Percentiles rank a stretch among this genome's conserved stretches.
These are phyloP conservation scores for Lactuca saligna DNA, from an alignment of 129 eudicot genomes.

Conservation along the genomic window DNA sequence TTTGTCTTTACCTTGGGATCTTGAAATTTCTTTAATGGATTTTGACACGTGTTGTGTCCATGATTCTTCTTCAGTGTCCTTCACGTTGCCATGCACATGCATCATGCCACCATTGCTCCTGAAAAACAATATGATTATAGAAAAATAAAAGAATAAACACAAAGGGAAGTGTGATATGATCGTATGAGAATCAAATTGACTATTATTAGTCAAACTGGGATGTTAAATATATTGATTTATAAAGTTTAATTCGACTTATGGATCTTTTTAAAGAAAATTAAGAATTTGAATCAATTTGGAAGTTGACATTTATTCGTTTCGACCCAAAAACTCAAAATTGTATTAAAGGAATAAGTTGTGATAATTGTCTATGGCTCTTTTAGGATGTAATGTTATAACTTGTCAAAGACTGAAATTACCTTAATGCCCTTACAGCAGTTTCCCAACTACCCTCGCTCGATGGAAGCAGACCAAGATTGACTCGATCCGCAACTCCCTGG, in stretches of 20 bases:
- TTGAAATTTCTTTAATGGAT: constrained; percentile 63
- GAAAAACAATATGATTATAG: constrained; percentile 14
- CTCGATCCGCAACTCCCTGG: constrained; percentile 95
- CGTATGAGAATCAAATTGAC: not conserved
- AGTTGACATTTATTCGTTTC: not conserved
- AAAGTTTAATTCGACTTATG: not conserved
- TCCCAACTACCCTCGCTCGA: constrained; percentile 96
- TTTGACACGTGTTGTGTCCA: constrained; percentile 63
- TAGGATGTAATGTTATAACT: not conserved
- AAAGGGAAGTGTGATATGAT: not conserved
- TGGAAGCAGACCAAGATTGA: constrained; percentile 92
- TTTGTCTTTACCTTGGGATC: constrained; percentile 63
- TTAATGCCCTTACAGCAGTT: constrained; percentile 82
- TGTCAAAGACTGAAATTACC: constrained; percentile 43
- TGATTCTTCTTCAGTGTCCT: constrained; percentile 75
- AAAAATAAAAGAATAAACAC: not conserved
- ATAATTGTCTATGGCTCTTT: not conserved
- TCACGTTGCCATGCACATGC: constrained; percentile 87
- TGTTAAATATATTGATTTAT: not conserved
- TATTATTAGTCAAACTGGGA: too few relatives aligned
- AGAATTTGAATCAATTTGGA: not conserved
- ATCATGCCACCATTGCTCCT: constrained; percentile 80
- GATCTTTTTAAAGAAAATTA: not conserved
- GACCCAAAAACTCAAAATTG: not conserved
- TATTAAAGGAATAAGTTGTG: not conserved